A percentile compares a stretch with the other conserved stretches of the same genome.
Evolutionary conservation across 2,329 filamentous ascomycete genomes (phyloP).

Genomic region (Fusarium staphyleae): DNA sequence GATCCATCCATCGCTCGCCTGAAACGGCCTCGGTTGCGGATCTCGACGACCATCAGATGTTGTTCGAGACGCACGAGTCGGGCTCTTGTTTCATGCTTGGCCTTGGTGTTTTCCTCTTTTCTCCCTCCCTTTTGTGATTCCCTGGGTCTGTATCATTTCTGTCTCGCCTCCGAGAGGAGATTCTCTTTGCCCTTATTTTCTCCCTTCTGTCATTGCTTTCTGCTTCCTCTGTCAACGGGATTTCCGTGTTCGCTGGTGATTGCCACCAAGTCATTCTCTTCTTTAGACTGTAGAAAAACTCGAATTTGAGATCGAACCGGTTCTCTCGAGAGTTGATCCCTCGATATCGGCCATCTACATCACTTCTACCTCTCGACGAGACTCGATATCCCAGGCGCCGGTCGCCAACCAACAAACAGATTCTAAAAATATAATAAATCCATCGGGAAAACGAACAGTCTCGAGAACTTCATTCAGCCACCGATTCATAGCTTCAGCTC

Average conservation of each 20-base stretch:
- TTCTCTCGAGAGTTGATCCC: slow-evolving; percentile 21
- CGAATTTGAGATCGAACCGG: slow-evolving; percentile 9
- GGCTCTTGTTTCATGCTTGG: slow-evolving; percentile 35
- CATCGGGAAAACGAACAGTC: neutral
- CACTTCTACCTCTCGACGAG: slow-evolving; percentile 37
- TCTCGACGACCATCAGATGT: slow-evolving; percentile 37
- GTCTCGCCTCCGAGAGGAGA: slow-evolving; percentile 4
- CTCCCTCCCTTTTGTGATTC: neutral
- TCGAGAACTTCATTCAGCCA: slow-evolving; percentile 5
- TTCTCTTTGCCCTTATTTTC: slow-evolving; percentile 2
- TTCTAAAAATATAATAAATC: slow-evolving; percentile 1
- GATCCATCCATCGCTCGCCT: slow-evolving; percentile 36
- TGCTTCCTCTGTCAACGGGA: slow-evolving; percentile 18
- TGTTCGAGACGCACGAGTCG: slow-evolving; percentile 37
- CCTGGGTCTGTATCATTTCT: slow-evolving; percentile 11
- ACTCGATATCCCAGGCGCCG: slow-evolving; percentile 34
- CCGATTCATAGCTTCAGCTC: neutral
- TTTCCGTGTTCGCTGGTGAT: slow-evolving; percentile 25
- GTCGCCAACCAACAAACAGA: slow-evolving; percentile 33
- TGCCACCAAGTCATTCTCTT: slow-evolving; percentile 10
- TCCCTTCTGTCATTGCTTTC: slow-evolving; percentile 20
- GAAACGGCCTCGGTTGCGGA: slow-evolving; percentile 39
- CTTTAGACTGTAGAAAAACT: neutral
- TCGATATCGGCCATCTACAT: slow-evolving; percentile 22
- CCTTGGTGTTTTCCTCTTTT: slow-evolving; percentile 29